Evolutionary conservation across 306 rosid genomes (phyloP).

Genomic region (Castanospermum australe): DNA sequence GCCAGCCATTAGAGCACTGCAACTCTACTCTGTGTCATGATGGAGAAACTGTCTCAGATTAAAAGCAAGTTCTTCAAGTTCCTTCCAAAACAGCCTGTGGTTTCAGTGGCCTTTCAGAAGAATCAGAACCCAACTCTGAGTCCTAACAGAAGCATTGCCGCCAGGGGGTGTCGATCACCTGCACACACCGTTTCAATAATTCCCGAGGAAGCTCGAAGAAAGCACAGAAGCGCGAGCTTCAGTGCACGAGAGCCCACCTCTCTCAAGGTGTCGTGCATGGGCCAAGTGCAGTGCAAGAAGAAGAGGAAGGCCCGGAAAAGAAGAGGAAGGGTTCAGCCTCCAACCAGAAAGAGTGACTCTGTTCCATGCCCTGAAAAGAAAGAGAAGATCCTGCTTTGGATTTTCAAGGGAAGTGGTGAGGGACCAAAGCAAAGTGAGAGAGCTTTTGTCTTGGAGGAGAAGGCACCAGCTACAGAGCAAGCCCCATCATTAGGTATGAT

Average conservation of each 20-base stretch:
- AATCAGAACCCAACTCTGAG: constrained; percentile 28
- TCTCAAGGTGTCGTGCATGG: constrained; percentile 53
- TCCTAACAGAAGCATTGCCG: constrained; percentile 1
- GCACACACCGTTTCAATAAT: constrained; percentile 17
- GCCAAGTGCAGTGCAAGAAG: constrained; percentile 34
- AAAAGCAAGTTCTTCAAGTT: constrained; percentile 26
- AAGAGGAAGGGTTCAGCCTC: background rate
- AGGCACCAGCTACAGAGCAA: background rate
- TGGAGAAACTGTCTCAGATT: constrained; percentile 31
- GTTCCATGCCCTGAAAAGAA: constrained; percentile 11
- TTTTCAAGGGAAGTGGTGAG: background rate
- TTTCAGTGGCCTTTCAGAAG: constrained; percentile 23
- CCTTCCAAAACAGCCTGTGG: constrained; percentile 17
- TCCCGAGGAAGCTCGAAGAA: constrained; percentile 42
- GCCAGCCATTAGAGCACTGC: background rate
- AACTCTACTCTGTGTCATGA: background rate
- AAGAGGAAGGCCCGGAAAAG: background rate
- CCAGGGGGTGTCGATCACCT: background rate
- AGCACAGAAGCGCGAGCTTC: constrained; percentile 15
- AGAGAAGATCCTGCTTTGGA: background rate
- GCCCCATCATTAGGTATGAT: constrained; percentile 29
- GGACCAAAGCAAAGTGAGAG: background rate
- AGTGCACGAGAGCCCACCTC: constrained; percentile 40
- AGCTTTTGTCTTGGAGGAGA: constrained; percentile 10
- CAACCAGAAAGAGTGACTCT: background rate